A percentile compares a stretch with the other conserved stretches of the same genome.
These are phyloP conservation scores for Penicillium coffeae DNA, from an alignment of 495 filamentous ascomycete genomes.

Conservation along the genomic window DNA sequence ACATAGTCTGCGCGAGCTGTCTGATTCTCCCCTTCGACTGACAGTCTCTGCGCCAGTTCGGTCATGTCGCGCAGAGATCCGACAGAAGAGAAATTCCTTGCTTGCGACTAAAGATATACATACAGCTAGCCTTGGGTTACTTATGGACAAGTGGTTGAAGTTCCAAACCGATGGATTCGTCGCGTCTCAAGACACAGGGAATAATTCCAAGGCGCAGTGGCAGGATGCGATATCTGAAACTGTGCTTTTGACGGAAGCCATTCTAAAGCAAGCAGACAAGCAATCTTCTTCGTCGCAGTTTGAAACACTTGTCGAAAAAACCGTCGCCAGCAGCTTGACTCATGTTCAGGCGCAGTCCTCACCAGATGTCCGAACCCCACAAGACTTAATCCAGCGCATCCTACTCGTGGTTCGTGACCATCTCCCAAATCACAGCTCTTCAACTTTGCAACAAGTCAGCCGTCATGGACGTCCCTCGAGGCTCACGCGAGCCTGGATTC, in stretches of 20 bases:
- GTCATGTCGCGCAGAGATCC: constrained; percentile 63
- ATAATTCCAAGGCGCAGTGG: constrained; percentile 55
- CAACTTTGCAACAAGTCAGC: constrained; percentile 40
- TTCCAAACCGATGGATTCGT: constrained; percentile 48
- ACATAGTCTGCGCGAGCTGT: constrained; percentile 62
- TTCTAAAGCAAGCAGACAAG: constrained; percentile 53
- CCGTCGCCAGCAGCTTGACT: constrained; percentile 58
- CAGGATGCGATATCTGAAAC: constrained; percentile 65
- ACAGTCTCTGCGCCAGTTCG: constrained; percentile 67
- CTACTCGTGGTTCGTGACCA: constrained; percentile 57
- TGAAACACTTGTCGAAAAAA: constrained; percentile 65
- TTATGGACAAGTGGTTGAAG: constrained; percentile 75
- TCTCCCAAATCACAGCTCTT: constrained; percentile 56
- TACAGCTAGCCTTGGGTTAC: constrained; percentile 79
- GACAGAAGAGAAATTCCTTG: constrained; percentile 63
- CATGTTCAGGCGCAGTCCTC: constrained; percentile 29
- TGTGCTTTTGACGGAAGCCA: constrained; percentile 75
- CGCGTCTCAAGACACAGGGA: constrained; percentile 5
- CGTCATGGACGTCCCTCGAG: constrained; percentile 70
- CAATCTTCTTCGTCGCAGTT: constrained; percentile 55
- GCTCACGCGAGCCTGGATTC: constrained; percentile 86
- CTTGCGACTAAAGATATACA: constrained; percentile 67
- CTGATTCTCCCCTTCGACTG: constrained; percentile 52
- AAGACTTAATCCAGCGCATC: constrained; percentile 62
- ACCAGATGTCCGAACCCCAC: constrained; percentile 41